Base-by-base conservation (phyloP, 2,329 filamentous ascomycete genomes). In the Claviceps sp. region DNA sequence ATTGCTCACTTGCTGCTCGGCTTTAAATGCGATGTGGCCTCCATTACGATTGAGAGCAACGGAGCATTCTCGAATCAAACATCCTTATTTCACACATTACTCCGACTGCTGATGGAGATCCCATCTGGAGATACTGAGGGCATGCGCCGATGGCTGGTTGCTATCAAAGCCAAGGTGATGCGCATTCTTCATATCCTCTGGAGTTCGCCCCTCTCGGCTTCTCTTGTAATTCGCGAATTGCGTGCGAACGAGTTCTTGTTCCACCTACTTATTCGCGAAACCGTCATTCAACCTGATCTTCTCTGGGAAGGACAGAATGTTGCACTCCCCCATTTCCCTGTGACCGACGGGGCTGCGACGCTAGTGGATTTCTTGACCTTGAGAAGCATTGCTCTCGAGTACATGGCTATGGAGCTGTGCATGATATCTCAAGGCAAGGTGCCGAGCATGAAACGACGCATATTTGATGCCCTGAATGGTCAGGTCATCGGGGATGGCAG, bases 1-100 rank as follows among this genome's bases (percentile, higher is more conserved):
- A 84, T 98, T 58, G 93, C 91, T 0, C 94, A 98, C 65, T 75
- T 95, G 46, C 73, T 98, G 2, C 79, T 98, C 5, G 93, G 93
- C 0, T 96, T 98, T 65, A 78, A 78, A 52, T 94, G 88, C 60
- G 79, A 82, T 44, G 79, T 84, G 38, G 83, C 82, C 56, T 77
- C 77, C 9, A 72, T 97, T 2, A 81, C 81, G 24, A 71, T 93
- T 37, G 76, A 85, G 49, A 70, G 81, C 1, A 78, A 82, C 30
- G 79, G 88, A 47, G 69, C 85, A 2, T 94, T 95, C 65, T 78
- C 82, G 13, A 73, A 78, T 16, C 78, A 81, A 14, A 77, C 77
- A 20, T 91, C 93, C 0, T 72, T 98, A 14, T 89, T 98, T 63
- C 91, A 98, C 69, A 78, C 81, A 9, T 77, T 97, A 48, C 70